Conservation (phyloP, 2,329 filamentous ascomycete genomes). For the Sarocladium brachiariae region DNA sequence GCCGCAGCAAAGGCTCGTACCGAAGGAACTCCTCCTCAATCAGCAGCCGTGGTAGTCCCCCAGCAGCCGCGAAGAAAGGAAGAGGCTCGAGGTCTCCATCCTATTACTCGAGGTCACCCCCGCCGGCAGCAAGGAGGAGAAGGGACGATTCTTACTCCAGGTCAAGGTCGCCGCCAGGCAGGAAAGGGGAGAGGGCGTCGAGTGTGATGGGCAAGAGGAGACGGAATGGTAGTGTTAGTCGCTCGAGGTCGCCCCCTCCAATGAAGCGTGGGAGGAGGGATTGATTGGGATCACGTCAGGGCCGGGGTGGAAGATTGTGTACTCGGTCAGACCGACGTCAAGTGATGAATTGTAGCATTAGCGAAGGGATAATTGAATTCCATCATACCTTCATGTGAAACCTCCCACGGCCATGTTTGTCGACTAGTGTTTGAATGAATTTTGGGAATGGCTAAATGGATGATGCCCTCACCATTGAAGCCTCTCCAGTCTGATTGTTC, state of each 20-base stretch:
- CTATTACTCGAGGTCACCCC: constrained; percentile 23
- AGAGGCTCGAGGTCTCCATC: constrained; percentile 21
- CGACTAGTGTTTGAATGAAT: too few species aligned
- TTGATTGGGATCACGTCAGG: not conserved
- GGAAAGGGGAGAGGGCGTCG: constrained; percentile 11
- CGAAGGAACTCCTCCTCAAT: constrained; percentile 28
- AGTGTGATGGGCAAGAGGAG: constrained; percentile 15
- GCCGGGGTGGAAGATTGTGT: too few species aligned
- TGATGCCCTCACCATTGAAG: too few species aligned
- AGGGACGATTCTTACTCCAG: constrained; percentile 13
- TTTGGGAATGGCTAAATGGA: too few species aligned
- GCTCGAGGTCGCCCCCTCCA: constrained; percentile 19
- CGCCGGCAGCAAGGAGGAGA: constrained; percentile 13
- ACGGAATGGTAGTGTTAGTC: constrained; percentile 14
- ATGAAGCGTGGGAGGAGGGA: constrained; percentile 16
- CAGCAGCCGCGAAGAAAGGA: constrained; percentile 7
- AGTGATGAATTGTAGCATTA: constrained; percentile 4
- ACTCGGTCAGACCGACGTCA: too few species aligned
- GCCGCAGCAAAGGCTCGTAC: not conserved
- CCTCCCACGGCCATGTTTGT: too few species aligned
- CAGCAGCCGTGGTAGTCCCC: constrained; percentile 16
- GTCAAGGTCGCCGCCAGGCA: constrained; percentile 15
- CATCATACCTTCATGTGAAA: not conserved
- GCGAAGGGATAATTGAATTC: not conserved
- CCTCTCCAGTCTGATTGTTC: too few species aligned